Evolutionary conservation across 192 early-diverging fungal species (phyloP).

Genomic region (Backusella australiensis): DNA sequence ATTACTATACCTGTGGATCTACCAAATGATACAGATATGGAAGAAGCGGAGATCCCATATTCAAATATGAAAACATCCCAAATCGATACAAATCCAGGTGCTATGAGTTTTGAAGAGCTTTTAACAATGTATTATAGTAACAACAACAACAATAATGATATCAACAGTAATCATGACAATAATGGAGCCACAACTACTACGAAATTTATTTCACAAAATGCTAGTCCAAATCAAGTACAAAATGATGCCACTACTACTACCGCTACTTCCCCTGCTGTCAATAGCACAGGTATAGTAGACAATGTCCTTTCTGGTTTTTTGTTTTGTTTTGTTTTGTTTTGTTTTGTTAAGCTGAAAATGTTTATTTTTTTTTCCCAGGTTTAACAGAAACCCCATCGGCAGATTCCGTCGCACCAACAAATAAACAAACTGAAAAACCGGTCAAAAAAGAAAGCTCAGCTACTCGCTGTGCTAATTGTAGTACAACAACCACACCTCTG

Average conservation of each 20-base stretch:
- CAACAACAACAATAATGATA: neutral
- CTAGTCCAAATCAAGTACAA: slow-evolving; percentile 1
- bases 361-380: slow-evolving; percentile 2
- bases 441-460: slow-evolving; percentile 8
- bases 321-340: no score
- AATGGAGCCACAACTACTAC: neutral
- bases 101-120: slow-evolving; percentile 24
- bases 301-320: neutral
- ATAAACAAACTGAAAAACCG: slow-evolving; percentile 5
- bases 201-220: neutral
- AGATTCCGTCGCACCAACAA: slow-evolving; percentile 1
- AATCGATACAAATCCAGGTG: slow-evolving; percentile 9
- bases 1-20: slow-evolving; percentile 18
- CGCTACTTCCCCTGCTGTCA: neutral
- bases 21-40: slow-evolving; percentile 9
- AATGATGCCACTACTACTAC: neutral
- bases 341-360: neutral
- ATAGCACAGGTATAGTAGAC: neutral
- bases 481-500: slow-evolving; percentile 80
- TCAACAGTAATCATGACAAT: neutral
- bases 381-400: slow-evolving; percentile 1
- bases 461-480: slow-evolving; percentile 74
- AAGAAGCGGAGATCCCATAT: neutral
- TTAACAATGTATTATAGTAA: slow-evolving; percentile 19
- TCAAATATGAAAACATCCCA: neutral